Evolutionary conservation across 352 stramenopile species (phyloP).

Genomic region (Peronospora destructor): DNA sequence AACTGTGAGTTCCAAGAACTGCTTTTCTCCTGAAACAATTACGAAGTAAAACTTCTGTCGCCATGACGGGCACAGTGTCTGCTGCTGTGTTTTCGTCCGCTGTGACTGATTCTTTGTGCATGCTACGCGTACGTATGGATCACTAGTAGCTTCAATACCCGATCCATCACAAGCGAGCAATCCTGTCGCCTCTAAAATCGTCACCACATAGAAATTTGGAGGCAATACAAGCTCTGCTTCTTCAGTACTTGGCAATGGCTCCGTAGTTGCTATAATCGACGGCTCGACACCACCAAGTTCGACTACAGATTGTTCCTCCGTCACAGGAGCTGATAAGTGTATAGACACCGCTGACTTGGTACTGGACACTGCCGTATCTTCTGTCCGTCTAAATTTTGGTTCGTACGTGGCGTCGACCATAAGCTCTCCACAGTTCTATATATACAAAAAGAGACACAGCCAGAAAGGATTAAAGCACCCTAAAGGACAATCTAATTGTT

Average conservation of each 20-base stretch:
- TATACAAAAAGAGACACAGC: neutral
- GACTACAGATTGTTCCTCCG: constrained; percentile 12
- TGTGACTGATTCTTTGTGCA: constrained; percentile 53
- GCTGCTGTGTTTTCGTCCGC: constrained; percentile 53
- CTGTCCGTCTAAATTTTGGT: constrained; percentile 28
- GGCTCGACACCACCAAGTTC: neutral
- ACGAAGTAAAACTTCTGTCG: constrained; percentile 68
- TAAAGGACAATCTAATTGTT: too few species aligned
- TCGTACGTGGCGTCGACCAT: constrained; percentile 42
- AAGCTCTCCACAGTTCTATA: constrained; percentile 29
- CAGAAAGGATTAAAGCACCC: too few species aligned
- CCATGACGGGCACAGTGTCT: constrained; percentile 61
- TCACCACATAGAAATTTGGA: constrained; percentile 63
- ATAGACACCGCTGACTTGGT: constrained; percentile 7
- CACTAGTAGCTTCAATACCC: constrained; percentile 50
- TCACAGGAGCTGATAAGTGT: constrained; percentile 1
- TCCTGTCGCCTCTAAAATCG: constrained; percentile 50
- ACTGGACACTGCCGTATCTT: constrained; percentile 2
- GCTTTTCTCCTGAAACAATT: constrained; percentile 29
- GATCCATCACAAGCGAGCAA: constrained; percentile 50
- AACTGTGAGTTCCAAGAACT: constrained; percentile 47
- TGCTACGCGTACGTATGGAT: constrained; percentile 56
- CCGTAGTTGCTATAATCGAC: neutral
- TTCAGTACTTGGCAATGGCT: neutral
- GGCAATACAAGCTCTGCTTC: constrained; percentile 3